Evolutionary conservation across 495 filamentous ascomycete species (phyloP), one percentile per base, ranked within the genome.

Genomic region (Xylaria castorea): DNA sequence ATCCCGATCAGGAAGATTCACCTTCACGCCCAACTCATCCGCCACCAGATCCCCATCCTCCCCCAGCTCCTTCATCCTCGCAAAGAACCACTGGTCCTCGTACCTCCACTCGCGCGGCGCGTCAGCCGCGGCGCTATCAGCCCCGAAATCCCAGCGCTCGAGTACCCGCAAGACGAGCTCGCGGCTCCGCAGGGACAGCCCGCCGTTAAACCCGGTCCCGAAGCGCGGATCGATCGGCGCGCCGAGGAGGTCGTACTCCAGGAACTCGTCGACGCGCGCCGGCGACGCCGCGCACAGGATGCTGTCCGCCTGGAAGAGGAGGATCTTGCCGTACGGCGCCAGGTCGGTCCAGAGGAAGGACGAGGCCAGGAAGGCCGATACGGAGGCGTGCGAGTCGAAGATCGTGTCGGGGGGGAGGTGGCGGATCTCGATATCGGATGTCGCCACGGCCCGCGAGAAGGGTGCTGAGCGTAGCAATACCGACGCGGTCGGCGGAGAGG

Each of bases 81-180:
- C 75, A 51, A 55, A 77, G 72, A 75, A 79, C 76, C 78, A 82
- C 71, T 78, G 74, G 70, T 81, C 79, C 74, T 82, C 80, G 50
- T 75, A 80, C 36, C 55, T 48, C 57, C 73, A 72, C 18, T 68
- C 65, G 1, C 66, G 61, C 36, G 74, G 74, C 70, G 74, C 66
- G n/a, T 38, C 72, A 67, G 12, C 50, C 46, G 62, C 66, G 20
- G 22, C 18, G 22, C 46, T 50, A 22, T 65, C 71, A 2, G 34
- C 60, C 62, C 5, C 27, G 63, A 76, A 78, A 57, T 75, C 70
- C 70, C 74, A 77, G 25, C 76, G 68, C 1, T 75, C 65, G 30
- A 81, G 46, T 22, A 80, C 73, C 7, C 73, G 66, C 22, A 82
- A 48, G 11, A 79, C 74, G 22, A 76, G 73, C 48, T 65, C 74